Conservation (phyloP, 208 protist species). For the Trypanosoma cruzi region DNA sequence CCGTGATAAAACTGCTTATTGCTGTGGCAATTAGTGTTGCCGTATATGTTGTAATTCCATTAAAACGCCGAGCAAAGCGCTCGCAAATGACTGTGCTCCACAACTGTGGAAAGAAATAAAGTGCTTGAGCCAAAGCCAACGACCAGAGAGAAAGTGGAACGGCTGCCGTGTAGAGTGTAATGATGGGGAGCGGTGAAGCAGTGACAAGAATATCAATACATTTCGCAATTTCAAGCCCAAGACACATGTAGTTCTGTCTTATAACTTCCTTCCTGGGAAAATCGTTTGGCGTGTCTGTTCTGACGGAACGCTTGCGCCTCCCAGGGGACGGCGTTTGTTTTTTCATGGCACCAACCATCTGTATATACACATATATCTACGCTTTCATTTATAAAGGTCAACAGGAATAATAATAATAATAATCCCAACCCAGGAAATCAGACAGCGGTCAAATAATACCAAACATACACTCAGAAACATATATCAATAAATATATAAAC, state of each 20-base stretch:
- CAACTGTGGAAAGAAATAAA: conserved; percentile 64
- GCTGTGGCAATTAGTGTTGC: conserved; percentile 44
- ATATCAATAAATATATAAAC: background rate
- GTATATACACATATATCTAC: background rate
- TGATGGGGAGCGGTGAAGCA: conserved; percentile 5
- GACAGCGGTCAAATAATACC: no score
- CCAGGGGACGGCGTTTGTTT: background rate
- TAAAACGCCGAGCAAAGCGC: conserved; percentile 34
- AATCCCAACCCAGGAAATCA: background rate
- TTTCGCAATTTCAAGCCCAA: conserved; percentile 1
- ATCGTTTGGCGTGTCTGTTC: background rate
- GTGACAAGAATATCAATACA: conserved; percentile 21
- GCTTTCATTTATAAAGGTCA: background rate
- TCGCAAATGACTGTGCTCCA: conserved; percentile 45
- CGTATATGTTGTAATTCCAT: conserved; percentile 29
- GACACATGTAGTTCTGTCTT: background rate
- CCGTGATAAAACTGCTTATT: conserved; percentile 26
- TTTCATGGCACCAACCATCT: background rate
- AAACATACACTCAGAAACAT: background rate
- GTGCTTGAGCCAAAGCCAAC: conserved; percentile 40
- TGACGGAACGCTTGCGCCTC: background rate
- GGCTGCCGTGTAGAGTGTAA: conserved; percentile 5
- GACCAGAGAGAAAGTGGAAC: conserved; percentile 12
- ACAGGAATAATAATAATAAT: background rate
- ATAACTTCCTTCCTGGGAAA: background rate